These are phyloP conservation scores for Haplosporangium sp. DNA, from an alignment of 371 early-diverging fungal genomes.

Conservation along the genomic window DNA sequence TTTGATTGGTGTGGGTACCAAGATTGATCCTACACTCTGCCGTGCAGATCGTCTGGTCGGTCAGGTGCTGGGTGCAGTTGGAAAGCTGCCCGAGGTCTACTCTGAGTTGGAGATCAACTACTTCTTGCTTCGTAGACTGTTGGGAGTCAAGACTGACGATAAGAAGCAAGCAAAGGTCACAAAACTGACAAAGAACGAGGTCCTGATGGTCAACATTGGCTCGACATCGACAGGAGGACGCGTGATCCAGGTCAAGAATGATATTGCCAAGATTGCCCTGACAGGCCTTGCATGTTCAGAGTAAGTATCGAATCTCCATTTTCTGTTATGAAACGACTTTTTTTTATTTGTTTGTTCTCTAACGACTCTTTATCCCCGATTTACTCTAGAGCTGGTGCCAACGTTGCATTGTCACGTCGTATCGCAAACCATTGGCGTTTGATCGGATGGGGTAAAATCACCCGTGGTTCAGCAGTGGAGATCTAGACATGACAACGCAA, in stretches of 20 bases:
- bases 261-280: conserved; percentile 94
- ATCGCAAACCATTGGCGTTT: conserved; percentile 99
- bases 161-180: conserved; percentile 96
- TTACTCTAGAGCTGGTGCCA: conserved; percentile 81
- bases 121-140: conserved; percentile 95
- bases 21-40: conserved; percentile 98
- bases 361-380: background rate
- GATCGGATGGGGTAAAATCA: conserved; percentile 98
- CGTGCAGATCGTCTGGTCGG: conserved; percentile 99
- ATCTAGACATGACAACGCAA: conserved; percentile 29
- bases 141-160: conserved; percentile 96
- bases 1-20: conserved; percentile 99
- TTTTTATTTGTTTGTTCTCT: background rate
- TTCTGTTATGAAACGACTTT: background rate
- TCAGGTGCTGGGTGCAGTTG: conserved; percentile 98
- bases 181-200: conserved; percentile 95
- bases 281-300: conserved; percentile 98
- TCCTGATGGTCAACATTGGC: conserved; percentile 98
- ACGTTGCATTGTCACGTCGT: conserved; percentile 97
- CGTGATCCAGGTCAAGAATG: conserved; percentile 93
- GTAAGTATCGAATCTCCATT: too few species aligned
- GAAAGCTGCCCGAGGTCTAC: conserved; percentile 97
- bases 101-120: conserved; percentile 97
- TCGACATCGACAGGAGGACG: conserved; percentile 98
- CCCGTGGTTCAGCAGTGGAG: conserved; percentile 83